phyloP scores from a whole-genome alignment of 331 rosid genomes.

The Dryas integrifolia region DNA sequence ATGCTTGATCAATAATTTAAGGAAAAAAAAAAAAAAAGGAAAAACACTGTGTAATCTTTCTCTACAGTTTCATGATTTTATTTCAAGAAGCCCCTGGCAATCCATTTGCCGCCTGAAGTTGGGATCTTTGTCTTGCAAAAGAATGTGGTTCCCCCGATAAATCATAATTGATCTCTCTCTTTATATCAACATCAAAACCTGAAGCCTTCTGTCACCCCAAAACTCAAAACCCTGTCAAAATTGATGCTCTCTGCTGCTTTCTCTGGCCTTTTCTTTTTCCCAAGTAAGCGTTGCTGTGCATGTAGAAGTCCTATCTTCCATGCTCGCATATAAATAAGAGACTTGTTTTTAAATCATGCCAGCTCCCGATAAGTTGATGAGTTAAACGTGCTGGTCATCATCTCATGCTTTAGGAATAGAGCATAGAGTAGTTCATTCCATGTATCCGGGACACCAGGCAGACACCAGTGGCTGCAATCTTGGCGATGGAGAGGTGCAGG shows the following conservation, averaged over 20 bases:
- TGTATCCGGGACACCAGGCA: constrained; percentile 88
- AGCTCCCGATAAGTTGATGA: constrained; percentile 17
- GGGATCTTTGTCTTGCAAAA: constrained; percentile 7
- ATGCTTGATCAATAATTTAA: constrained; percentile 9
- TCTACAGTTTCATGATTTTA: constrained; percentile 14
- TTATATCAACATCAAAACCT: constrained; percentile 16
- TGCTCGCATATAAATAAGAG: constrained; percentile 11
- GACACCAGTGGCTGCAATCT: constrained; percentile 97
- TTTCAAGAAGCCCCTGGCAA: neutral
- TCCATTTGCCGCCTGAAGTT: constrained; percentile 19
- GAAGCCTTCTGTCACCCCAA: constrained; percentile 11
- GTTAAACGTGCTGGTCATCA: constrained; percentile 15
- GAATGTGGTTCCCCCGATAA: neutral
- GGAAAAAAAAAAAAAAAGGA: neutral
- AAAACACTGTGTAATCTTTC: constrained; percentile 1
- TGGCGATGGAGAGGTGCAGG: constrained; percentile 61
- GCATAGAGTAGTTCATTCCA: constrained; percentile 92
- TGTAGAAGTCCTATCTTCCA: constrained; percentile 2
- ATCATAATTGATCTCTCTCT: neutral
- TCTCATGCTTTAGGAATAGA: constrained; percentile 42
- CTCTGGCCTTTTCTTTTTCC: neutral
- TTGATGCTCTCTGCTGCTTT: neutral
- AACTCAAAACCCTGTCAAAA: constrained; percentile 23
- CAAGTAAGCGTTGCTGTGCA: constrained; percentile 11
- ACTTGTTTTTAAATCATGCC: neutral